Evolutionary conservation across 371 early-diverging fungal genomes (phyloP), one percentile per base, ranked within the genome.

Genomic region (Saksenaea oblongispora): DNA sequence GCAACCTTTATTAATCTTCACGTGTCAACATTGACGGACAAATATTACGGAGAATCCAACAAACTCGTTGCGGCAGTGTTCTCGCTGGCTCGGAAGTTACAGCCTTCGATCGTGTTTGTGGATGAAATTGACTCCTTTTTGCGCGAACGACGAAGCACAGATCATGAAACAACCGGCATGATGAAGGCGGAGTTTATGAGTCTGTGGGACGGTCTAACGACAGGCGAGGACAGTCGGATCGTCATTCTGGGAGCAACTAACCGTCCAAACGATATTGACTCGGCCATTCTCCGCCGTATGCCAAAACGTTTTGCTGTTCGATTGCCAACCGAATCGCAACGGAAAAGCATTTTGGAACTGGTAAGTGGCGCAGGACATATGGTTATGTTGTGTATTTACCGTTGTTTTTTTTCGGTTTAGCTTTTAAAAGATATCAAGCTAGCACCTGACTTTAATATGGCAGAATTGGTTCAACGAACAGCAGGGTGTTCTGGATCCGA

Each of bases 151-250:
- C 79, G 92, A 63, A 89, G 89, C 56, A 86, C 82, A 22, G 99
- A 98, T 76, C 97, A 98, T 71, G 98, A 98, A 79, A 94, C 95
- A 18, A 95, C 94, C 27, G 85, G 88, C 55, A 96, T 95, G 88
- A 98, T 98, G 97, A 98, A 98, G 84, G 96, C 98, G 7, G 98
- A 98, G 82, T 97, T 98, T 69, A 97, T 98, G 97, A 93, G 86
- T 68, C 80, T 96, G 66, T 98, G 99, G 99, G 99, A 98, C 75
- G 99, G 99, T 5, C 78, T 98, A 58, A 87, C 91, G 0, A 90
- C 96, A 0, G 89, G 87, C 17, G 90, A 90, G 57, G 86, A 86
- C 58, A 80, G 79, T 27, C 87, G 93, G 24, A 90, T 97, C 57
- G 81, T 96, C 58, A 91, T 94, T 42, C 74, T 96, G 59, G 97